phyloP scores from a whole-genome alignment of 73 alveolate species.

The Tetrahymena thermophila region DNA sequence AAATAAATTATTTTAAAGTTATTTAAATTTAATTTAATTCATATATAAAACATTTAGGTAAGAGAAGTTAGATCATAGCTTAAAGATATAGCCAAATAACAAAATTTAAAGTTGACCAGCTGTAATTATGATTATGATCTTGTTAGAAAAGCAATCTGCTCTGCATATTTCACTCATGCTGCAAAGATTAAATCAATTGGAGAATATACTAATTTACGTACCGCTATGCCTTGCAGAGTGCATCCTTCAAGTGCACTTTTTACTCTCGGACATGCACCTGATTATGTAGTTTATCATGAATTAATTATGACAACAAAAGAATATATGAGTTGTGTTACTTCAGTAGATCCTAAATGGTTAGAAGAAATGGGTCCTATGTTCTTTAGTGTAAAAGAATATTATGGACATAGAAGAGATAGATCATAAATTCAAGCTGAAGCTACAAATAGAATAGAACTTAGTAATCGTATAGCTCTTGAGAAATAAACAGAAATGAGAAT shows the following conservation, averaged over 20 bases:
- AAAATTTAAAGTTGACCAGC: slow-evolving; percentile 68
- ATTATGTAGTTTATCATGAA: slow-evolving; percentile 99
- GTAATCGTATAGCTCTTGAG: background rate
- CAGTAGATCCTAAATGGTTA: slow-evolving; percentile 99
- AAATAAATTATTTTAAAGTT: slow-evolving; percentile 2
- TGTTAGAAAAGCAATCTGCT: slow-evolving; percentile 97
- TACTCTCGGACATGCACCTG: slow-evolving; percentile 99
- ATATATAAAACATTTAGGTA: background rate
- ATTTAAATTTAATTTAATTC: background rate
- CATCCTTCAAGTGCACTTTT: slow-evolving; percentile 99
- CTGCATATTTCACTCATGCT: slow-evolving; percentile 99
- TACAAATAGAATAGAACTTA: background rate
- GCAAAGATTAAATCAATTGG: slow-evolving; percentile 97
- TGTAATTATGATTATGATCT: slow-evolving; percentile 96
- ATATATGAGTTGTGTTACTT: slow-evolving; percentile 99
- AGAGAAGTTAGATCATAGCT: slow-evolving; percentile 87
- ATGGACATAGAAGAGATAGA: slow-evolving; percentile 16
- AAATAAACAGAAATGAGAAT: background rate
- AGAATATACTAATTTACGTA: slow-evolving; percentile 97
- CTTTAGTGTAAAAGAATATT: slow-evolving; percentile 86
- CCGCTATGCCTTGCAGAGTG: slow-evolving; percentile 97
- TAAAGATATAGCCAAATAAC: slow-evolving; percentile 81
- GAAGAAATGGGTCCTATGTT: slow-evolving; percentile 99
- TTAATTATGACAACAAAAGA: slow-evolving; percentile 97
- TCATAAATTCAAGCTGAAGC: background rate